Evolutionary conservation across 139 green algal genomes (phyloP).

Genomic region (Trebouxia sp.): DNA sequence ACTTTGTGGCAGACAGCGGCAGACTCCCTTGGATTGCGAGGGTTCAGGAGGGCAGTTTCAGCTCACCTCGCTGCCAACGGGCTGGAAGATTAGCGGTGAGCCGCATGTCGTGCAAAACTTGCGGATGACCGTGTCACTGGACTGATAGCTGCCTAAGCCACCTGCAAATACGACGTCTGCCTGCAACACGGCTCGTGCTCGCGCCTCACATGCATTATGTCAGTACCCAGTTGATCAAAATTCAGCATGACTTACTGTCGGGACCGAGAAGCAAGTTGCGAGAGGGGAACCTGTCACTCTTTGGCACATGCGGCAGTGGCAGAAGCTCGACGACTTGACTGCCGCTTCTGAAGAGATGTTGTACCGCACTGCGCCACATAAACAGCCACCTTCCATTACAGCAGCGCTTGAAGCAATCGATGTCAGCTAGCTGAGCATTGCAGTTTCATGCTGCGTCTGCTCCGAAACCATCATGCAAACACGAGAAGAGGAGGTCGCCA

Average conservation of each 20-base stretch:
- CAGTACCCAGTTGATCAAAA: too few relatives aligned
- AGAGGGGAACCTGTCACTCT: background rate
- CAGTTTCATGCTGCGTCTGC: background rate
- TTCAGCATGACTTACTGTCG: background rate
- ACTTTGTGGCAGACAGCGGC: too few relatives aligned
- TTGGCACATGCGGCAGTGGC: conserved; percentile 15
- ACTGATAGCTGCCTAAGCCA: background rate
- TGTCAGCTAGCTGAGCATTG: background rate
- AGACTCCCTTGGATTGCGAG: too few relatives aligned
- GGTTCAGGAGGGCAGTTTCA: too few relatives aligned
- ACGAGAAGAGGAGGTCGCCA: too few relatives aligned
- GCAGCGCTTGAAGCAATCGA: too few relatives aligned
- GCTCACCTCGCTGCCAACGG: too few relatives aligned
- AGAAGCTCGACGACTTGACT: background rate
- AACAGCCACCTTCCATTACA: background rate
- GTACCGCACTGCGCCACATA: background rate
- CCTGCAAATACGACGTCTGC: background rate
- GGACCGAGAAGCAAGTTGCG: background rate
- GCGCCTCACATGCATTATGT: too few relatives aligned
- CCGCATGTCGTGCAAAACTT: background rate
- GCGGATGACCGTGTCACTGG: background rate
- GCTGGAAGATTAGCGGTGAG: background rate
- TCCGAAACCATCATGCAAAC: background rate
- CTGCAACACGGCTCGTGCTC: too few relatives aligned
- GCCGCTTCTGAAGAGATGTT: background rate